Evolutionary conservation across 768 basidiomycete species (phyloP).

Genomic region (Hemileccinum impolitum): DNA sequence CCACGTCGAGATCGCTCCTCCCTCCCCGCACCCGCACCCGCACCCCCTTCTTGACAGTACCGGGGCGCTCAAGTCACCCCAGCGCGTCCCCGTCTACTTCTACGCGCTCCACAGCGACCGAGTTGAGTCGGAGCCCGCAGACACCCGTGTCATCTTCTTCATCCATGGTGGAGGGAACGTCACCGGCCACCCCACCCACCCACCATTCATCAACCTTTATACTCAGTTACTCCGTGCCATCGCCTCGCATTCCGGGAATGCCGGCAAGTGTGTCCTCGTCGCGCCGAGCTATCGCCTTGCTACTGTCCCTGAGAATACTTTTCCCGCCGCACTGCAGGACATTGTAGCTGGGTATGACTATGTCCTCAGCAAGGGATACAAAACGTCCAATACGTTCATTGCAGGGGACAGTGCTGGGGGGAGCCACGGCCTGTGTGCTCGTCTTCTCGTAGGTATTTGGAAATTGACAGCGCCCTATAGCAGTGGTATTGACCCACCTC

Average conservation of each 20-base stretch:
- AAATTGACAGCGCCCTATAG: slow-evolving; percentile 1
- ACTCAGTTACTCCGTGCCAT: neutral
- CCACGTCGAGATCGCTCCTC: neutral
- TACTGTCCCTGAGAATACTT: slow-evolving; percentile 7
- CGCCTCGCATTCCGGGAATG: neutral
- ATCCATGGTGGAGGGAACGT: slow-evolving; percentile 6
- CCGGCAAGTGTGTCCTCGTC: slow-evolving; percentile 1
- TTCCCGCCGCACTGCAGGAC: slow-evolving; percentile 6
- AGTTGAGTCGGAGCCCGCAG: neutral
- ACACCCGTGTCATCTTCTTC: neutral
- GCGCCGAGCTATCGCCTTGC: slow-evolving; percentile 8
- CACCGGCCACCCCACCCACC: slow-evolving; percentile 1
- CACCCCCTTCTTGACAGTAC: neutral
- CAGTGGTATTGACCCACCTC: slow-evolving; percentile 24
- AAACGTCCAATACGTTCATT: slow-evolving; percentile 12
- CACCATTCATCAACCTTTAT: neutral
- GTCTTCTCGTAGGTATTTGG: neutral
- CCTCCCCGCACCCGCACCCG: neutral
- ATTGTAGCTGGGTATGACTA: slow-evolving; percentile 20
- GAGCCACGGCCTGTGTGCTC: slow-evolving; percentile 13
- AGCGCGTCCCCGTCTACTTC: slow-evolving; percentile 3
- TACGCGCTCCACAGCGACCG: neutral
- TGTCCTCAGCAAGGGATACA: slow-evolving; percentile 20
- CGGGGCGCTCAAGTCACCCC: neutral
- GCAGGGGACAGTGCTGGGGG: slow-evolving; percentile 26